Evolutionary conservation across 192 early-diverging fungal species (phyloP).

Genomic region (Geosiphon pyriformis): DNA sequence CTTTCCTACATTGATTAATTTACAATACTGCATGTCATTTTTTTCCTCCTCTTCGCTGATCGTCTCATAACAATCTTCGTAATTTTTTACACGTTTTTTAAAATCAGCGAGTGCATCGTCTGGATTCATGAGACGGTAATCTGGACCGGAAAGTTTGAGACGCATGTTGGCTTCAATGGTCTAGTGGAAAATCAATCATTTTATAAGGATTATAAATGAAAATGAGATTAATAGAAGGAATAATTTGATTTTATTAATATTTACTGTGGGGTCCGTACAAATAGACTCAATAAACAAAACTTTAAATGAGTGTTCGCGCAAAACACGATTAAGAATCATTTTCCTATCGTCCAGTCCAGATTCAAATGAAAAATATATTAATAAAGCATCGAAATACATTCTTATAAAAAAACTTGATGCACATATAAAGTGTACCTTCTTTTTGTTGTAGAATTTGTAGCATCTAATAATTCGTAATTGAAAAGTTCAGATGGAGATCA

Average conservation of each 20-base stretch:
- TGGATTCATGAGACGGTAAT: conserved; percentile 83
- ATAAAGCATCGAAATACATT: conserved; percentile 22
- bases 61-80: conserved; percentile 88
- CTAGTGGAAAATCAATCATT: conserved; percentile 16
- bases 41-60: conserved; percentile 81
- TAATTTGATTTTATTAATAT: conserved; percentile 23
- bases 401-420: conserved; percentile 34
- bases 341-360: conserved; percentile 38
- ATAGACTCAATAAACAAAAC: conserved; percentile 79
- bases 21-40: conserved; percentile 81
- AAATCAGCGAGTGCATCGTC: conserved; percentile 84
- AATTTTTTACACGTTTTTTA: conserved; percentile 76
- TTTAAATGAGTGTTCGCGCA: conserved; percentile 57
- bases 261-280: conserved; percentile 67
- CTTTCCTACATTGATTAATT: conserved; percentile 93
- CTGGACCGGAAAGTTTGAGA: conserved; percentile 91
- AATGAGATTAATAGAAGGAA: neutral
- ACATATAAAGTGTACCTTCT: conserved; percentile 67
- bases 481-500: too few species aligned
- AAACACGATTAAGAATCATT: conserved; percentile 56
- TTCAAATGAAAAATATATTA: conserved; percentile 36
- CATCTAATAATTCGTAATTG: conserved; percentile 59
- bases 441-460: conserved; percentile 88
- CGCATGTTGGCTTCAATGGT: conserved; percentile 78
- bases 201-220: neutral